Base-by-base conservation (phyloP, 331 rosid genomes). In the Cydonia oblonga region DNA sequence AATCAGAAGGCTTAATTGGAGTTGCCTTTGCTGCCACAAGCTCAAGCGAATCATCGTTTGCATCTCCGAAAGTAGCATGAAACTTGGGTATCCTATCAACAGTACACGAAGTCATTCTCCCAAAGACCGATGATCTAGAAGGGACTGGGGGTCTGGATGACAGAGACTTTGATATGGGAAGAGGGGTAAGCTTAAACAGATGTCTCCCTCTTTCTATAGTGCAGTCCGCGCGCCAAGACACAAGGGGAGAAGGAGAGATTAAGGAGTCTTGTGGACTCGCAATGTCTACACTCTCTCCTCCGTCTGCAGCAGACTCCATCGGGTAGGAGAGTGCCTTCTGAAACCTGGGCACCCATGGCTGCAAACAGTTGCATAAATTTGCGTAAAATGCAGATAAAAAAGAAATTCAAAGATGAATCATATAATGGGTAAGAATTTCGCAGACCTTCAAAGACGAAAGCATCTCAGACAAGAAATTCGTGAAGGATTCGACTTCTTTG, bases 161-260 rank as follows among this genome's bases (percentile, higher is more conserved):
- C 35, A 85, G 74, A 68, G 87, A 58, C 75, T 86, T 92, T 20
- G 97, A 90, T 9, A 84, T 81, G 23, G 97, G 97, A 73, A 95
- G 96, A 49, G 98, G 98, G 9, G 98, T 95, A 7, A 95, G 90
- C 90, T 88, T 80, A 70, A 95, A 95, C 83, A 95, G 67, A 53
- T 91, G 96, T 74, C 96, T 88, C 75, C 89, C 91, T 70, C 93
- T 84, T 30, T 95, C 84, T 23, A 91, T 84, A 5, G 90, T 85
- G 70, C 98, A 85, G 53, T 92, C 80, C 25, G 88, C 98, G 54
- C 88, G 90, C 98, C 97, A 95, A 1, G 96, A 91, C 66, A 95
- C 98, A 40, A 95, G 96, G 19, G 98, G 96, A 35, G 98, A 95
- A 69, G 96, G 96, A 29, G 98, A 95, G 38, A 95, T 76, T 62